phyloP scores from a whole-genome alignment of 2,329 filamentous ascomycete genomes.

The Fusarium siculi region DNA sequence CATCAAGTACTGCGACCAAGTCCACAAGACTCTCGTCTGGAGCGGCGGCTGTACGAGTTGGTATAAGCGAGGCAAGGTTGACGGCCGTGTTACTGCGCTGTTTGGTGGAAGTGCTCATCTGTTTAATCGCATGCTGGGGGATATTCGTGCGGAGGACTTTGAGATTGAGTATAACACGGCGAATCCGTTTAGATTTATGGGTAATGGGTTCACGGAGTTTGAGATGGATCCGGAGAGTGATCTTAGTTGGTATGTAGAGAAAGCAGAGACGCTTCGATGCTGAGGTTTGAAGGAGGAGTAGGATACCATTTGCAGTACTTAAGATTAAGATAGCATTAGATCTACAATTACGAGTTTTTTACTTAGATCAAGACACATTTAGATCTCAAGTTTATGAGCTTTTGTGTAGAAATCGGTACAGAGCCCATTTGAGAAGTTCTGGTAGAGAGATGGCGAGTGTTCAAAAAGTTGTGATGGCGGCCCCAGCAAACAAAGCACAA shows the following conservation, averaged over 20 bases:
- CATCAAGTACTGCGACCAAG: slow-evolving; percentile 33
- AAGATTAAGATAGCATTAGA: background rate
- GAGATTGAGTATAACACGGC: slow-evolving; percentile 33
- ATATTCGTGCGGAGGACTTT: slow-evolving; percentile 38
- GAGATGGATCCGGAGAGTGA: slow-evolving; percentile 39
- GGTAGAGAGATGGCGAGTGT: rapidly evolving
- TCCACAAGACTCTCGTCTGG: slow-evolving; percentile 40
- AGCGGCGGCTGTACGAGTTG: slow-evolving; percentile 37
- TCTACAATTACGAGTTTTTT: background rate
- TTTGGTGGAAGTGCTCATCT: slow-evolving; percentile 39
- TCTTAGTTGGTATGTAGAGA: slow-evolving; percentile 38
- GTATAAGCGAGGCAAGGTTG: slow-evolving; percentile 33
- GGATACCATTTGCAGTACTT: background rate
- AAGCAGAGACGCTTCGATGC: slow-evolving; percentile 23
- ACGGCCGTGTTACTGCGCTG: slow-evolving; percentile 34
- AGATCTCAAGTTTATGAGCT: too few relatives aligned
- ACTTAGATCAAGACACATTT: too few relatives aligned
- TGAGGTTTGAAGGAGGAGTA: background rate
- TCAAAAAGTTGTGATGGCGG: too few relatives aligned
- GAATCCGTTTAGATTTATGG: slow-evolving; percentile 39
- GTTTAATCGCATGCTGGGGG: slow-evolving; percentile 35
- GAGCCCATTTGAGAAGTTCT: too few relatives aligned
- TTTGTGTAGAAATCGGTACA: background rate
- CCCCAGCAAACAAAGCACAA: background rate
- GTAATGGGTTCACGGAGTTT: slow-evolving; percentile 36